A percentile compares a stretch with the other conserved stretches of the same genome.
These are phyloP conservation scores for Iris pallida DNA, from an alignment of 116 monocot genomes.

Conservation along the genomic window DNA sequence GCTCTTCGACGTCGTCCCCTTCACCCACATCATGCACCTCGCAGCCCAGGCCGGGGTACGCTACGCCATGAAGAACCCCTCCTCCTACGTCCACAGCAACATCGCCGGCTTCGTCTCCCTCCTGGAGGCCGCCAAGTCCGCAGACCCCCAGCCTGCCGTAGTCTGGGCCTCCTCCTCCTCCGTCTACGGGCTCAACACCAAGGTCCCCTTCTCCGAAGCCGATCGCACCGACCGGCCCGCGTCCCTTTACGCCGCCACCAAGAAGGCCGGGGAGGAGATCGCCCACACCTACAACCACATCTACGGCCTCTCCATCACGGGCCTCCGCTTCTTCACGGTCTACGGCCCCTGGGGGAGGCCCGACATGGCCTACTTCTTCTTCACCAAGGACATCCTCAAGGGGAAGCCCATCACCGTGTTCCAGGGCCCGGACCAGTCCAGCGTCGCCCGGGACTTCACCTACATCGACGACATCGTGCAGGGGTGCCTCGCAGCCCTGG, in stretches of 20 bases:
- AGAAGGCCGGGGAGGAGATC: constrained; percentile 69
- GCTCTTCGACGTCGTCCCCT: constrained; percentile 41
- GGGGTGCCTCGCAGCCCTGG: constrained; percentile 45
- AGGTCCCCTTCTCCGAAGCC: constrained; percentile 58
- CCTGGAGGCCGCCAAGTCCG: constrained; percentile 47
- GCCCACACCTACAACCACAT: constrained; percentile 64
- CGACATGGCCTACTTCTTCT: constrained; percentile 73
- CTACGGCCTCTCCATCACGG: constrained; percentile 64
- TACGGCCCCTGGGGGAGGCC: constrained; percentile 76
- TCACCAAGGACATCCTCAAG: constrained; percentile 52
- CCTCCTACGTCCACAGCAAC: constrained; percentile 55
- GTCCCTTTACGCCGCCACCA: constrained; percentile 70
- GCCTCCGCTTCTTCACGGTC: constrained; percentile 65
- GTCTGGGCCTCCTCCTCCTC: constrained; percentile 71
- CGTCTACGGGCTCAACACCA: constrained; percentile 59
- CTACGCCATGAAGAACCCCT: constrained; percentile 48
- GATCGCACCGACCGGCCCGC: constrained; percentile 61
- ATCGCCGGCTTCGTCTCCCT: constrained; percentile 57
- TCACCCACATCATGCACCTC: constrained; percentile 43
- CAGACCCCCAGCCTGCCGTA: constrained; percentile 52
- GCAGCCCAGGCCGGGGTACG: constrained; percentile 55
- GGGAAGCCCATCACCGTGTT: constrained; percentile 58
- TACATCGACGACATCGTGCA: constrained; percentile 61
- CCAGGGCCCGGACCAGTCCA: constrained; percentile 42
- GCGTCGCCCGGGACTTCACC: constrained; percentile 60